Evolutionary conservation across 169 alveolate species (phyloP).

Genomic region (Nephromyces sp.): DNA sequence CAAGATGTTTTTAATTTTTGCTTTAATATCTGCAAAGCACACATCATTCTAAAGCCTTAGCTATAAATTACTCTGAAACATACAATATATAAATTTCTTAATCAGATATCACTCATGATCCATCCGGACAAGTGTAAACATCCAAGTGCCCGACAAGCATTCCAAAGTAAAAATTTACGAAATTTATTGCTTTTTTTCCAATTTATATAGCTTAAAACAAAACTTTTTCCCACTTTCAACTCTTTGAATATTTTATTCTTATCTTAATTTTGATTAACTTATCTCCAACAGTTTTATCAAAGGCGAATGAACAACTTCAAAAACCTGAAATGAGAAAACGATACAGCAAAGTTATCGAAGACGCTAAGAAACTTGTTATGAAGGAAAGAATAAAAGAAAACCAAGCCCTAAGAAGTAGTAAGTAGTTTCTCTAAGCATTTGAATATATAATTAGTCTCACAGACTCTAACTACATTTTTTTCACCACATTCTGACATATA

Average conservation of each 20-base stretch:
- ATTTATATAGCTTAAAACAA: neutral
- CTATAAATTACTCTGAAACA: too few species aligned
- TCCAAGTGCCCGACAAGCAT: conserved; percentile 77
- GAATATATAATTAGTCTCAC: too few species aligned
- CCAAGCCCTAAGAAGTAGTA: conserved; percentile 7
- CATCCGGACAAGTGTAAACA: conserved; percentile 83
- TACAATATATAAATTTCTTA: too few species aligned
- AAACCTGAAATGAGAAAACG: conserved; percentile 34
- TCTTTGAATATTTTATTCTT: neutral
- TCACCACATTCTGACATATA: too few species aligned
- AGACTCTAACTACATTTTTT: too few species aligned
- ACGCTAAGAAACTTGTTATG: conserved; percentile 37
- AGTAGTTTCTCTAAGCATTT: too few species aligned
- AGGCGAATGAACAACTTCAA: conserved; percentile 46
- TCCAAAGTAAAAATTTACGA: conserved; percentile 35
- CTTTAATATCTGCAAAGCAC: too few species aligned
- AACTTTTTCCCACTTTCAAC: neutral
- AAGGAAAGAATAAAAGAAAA: conserved; percentile 32
- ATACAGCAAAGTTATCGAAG: conserved; percentile 38
- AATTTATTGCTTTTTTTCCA: neutral
- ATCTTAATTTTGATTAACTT: neutral
- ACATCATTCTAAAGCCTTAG: too few species aligned
- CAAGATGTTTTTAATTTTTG: too few species aligned
- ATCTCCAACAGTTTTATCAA: conserved; percentile 23
- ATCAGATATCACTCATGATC: conserved; percentile 61